Base-by-base conservation (phyloP, 169 alveolate species). In the Eimeria sp. region DNA sequence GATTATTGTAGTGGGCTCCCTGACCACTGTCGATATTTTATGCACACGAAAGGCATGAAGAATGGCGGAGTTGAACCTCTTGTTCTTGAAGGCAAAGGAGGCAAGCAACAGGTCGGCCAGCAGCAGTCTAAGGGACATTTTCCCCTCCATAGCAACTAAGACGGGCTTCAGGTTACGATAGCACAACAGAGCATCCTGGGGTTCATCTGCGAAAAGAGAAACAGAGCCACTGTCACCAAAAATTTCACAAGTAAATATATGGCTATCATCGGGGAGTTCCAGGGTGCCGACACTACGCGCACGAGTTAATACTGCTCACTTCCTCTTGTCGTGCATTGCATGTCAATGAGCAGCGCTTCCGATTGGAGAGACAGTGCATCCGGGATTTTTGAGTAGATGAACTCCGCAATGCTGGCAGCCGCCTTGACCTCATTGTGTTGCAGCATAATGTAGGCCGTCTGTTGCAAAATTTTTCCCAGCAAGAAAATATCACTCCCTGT, bases 391-490 rank as follows among this genome's bases (percentile, higher is more conserved):
- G 76, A 51, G 89, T 67, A 78, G 22, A 94, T 94, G 70, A 57
- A 84, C 25, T 70, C 94, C 27, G 96, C 96, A 43, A 82, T 82
- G 72, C 94, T 72, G 40, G 54, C 51, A 22, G 96, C 96, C 72
- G 73, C 78, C 43, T 20, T 84, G 72, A 51, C 13, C 54, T 94
- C 89, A 61, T 89, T 89, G 89, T 94, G 96, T 86, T 94, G 96
- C 47, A 94, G 94, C 87, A 94, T 88, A 47, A 94, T 58, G 96
- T 94, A 94, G 25, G 96, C 96, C 40, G 91, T 75, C 89, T 94
- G 96, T 58, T 75, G 89, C 51, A 83, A 51, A 45, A 94, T 94
- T 22, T 94, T 94, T 20, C 84, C 96, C 65, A 94, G 83, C 65
- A 61, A 22, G 43, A 94, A 88, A 54, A 94, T 84, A 40, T 94